Base-by-base conservation (phyloP, 805 yeast species). In the Myxozyma monticola region DNA sequence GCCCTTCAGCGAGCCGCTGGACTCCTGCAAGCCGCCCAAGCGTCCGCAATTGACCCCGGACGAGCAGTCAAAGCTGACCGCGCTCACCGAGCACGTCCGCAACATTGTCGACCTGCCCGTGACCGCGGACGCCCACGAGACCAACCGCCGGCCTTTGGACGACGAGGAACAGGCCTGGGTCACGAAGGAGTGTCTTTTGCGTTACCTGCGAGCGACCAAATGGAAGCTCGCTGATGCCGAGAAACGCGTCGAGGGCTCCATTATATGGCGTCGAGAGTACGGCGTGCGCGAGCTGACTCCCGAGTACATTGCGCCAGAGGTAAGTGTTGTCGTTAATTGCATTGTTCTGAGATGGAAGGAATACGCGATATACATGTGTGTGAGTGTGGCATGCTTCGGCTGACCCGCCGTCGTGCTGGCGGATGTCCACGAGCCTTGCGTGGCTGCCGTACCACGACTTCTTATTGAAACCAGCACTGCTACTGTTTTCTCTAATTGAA, bases 201-300 rank as follows among this genome's bases (percentile, higher is more conserved):
- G 99, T 65, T 93, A 93, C 66, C 71, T 91, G 48, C 78, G 97
- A 48, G 99, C 99, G 21, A 85, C 96, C 21, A 91, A 88, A 67
- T 93, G 99, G 99, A 75, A 78, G 26, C 76, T 75, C 0, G 68
- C 75, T 25, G 87, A 84, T 10, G 86, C 95, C 34, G 83, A 82
- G 42, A 76, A 77, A 48, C 79, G 99, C 63, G 74, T 93, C 9
- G 84, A 81, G 58, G 78, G 80, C 20, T 84, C 98, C 0, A 59
- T 93, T 18, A 83, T 87, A 2, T 93, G 99, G 99, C 81, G 99
- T 72, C 81, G 97, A 60, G 91, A 86, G 59, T 90, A 89, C 65
- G 97, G 97, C 21, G 83, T 85, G 30, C 69, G 68, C 37, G 69
- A 71, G n/a, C 59, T 72, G 40, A 55, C 69, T 14, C 61, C 68